Evolutionary conservation across 2,329 filamentous ascomycete species (phyloP).

Genomic region (Trichoderma sp.): DNA sequence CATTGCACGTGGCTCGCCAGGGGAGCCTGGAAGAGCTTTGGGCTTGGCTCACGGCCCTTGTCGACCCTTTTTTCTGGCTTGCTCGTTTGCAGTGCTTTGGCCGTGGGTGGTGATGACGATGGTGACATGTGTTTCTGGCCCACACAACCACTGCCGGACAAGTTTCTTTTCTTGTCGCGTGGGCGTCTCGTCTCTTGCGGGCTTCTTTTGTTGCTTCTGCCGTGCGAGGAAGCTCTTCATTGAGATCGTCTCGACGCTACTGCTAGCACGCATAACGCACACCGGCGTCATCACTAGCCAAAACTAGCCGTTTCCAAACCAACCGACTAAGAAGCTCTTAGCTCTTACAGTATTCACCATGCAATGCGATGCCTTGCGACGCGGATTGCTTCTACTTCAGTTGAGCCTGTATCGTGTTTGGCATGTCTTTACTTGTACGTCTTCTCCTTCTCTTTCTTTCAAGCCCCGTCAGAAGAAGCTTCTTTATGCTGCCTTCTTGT

Average conservation of each 20-base stretch:
- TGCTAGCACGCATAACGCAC: slow-evolving; percentile 1
- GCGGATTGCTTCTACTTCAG: not conserved
- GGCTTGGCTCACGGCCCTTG: not conserved
- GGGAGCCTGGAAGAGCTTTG: slow-evolving; percentile 2
- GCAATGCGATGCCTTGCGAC: not conserved
- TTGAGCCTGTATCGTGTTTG: not conserved
- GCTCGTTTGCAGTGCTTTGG: not conserved
- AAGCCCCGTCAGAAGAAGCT: not conserved
- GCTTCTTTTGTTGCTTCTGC: not conserved
- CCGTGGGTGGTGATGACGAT: not conserved
- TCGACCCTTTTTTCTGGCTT: not conserved
- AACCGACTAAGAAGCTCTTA: not conserved
- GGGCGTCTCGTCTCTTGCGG: not conserved
- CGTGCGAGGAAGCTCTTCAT: not conserved
- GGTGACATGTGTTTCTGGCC: not conserved
- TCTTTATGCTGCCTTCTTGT: not conserved
- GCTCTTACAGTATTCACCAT: not conserved
- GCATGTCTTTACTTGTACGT: not conserved
- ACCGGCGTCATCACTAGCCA: not conserved
- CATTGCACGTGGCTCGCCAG: slow-evolving; percentile 22
- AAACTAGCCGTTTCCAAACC: not conserved
- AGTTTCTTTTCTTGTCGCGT: not conserved
- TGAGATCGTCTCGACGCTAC: slow-evolving; percentile 1
- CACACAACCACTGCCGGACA: not conserved
- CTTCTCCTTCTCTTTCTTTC: not conserved